These are phyloP conservation scores for Hyparrhenia diplandra DNA, from an alignment of 176 grass and related monocot species.

Conservation along the genomic window DNA sequence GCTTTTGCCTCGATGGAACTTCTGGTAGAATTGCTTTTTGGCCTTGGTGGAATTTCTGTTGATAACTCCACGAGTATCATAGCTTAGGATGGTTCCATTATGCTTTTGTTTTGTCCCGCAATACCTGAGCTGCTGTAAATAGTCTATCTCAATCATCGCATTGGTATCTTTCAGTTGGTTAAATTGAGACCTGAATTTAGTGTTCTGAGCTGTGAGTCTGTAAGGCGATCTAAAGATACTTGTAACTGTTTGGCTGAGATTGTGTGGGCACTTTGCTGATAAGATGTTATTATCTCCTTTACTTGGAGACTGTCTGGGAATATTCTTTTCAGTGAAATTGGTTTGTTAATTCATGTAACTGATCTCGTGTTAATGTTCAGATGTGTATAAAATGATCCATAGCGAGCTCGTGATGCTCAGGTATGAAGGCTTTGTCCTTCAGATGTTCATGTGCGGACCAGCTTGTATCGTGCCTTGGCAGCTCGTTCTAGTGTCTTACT, in stretches of 20 bases:
- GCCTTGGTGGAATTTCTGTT: not conserved
- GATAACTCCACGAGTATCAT: not conserved
- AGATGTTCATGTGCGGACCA: not conserved
- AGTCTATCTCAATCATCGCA: not conserved
- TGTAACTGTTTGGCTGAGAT: not conserved
- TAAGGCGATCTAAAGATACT: not conserved
- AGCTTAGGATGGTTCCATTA: slow-evolving; percentile 9
- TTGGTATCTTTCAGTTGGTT: slow-evolving; percentile 8
- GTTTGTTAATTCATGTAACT: not conserved
- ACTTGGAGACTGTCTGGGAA: not conserved
- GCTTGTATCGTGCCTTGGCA: not conserved
- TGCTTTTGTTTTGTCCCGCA: slow-evolving; percentile 6
- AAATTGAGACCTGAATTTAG: not conserved
- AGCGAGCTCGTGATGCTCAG: not conserved
- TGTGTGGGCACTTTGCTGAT: not conserved
- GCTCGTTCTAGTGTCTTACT: no score
- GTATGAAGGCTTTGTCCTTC: not conserved
- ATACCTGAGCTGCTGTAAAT: slow-evolving; percentile 33
- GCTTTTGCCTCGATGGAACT: not conserved
- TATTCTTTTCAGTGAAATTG: not conserved
- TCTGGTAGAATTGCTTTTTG: not conserved
- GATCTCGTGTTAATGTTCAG: not conserved
- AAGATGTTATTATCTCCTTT: not conserved
- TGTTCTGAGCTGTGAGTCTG: not conserved
- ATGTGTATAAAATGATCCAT: not conserved